A percentile compares a stretch with the other conserved stretches of the same genome.
Evolutionary conservation across 1,284 basidiomycete species (phyloP).

Genomic region (Leccinum fallax): DNA sequence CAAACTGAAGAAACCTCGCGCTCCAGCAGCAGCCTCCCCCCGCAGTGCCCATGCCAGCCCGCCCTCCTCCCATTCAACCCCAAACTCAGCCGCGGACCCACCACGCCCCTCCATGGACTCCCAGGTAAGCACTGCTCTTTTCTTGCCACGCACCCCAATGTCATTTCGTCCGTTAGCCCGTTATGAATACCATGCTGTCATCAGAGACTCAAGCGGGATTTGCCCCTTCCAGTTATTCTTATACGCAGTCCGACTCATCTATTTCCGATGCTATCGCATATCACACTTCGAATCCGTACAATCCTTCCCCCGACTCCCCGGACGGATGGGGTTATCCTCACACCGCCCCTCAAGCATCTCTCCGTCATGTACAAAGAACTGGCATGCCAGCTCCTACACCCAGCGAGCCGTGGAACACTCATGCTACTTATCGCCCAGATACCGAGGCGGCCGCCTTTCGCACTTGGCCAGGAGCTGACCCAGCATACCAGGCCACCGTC

Average conservation of each 20-base stretch:
- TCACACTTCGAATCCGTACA: conserved; percentile 26
- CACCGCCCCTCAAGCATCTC: conserved; percentile 43
- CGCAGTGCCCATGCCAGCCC: conserved; percentile 44
- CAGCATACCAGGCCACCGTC: conserved; percentile 34
- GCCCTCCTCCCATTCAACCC: conserved; percentile 36
- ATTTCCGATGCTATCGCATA: conserved; percentile 39
- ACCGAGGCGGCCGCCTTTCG: conserved; percentile 39
- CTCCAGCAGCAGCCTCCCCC: conserved; percentile 39
- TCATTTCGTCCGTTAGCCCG: conserved; percentile 29
- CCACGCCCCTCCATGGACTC: conserved; percentile 32
- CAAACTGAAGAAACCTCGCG: conserved; percentile 54
- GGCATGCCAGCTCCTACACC: conserved; percentile 27
- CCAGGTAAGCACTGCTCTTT: conserved; percentile 29
- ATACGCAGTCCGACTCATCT: conserved; percentile 29
- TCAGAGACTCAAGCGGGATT: conserved; percentile 43
- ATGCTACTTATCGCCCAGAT: conserved; percentile 33
- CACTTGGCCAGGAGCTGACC: conserved; percentile 41
- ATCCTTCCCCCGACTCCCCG: conserved; percentile 41
- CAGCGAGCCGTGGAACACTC: conserved; percentile 30
- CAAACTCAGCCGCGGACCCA: conserved; percentile 31
- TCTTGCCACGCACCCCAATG: not conserved
- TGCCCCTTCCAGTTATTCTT: conserved; percentile 46
- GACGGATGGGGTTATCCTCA: conserved; percentile 58
- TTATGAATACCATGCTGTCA: conserved; percentile 41
- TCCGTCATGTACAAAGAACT: conserved; percentile 37